These are phyloP conservation scores for Vaccinium macrocarpon DNA, from an alignment of 148 eudicot genomes.

Conservation along the genomic window DNA sequence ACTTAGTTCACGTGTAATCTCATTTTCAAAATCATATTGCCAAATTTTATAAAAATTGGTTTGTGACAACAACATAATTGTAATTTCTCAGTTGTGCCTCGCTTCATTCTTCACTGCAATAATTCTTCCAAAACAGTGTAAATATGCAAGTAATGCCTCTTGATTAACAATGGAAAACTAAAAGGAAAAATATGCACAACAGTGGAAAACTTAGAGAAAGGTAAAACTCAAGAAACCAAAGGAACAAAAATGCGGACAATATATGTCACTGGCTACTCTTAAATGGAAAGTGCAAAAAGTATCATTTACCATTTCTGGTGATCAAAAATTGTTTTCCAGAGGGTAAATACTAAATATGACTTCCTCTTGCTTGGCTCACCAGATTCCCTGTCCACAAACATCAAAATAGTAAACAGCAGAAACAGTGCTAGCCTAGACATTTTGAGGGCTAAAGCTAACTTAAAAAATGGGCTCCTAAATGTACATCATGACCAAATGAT, in stretches of 20 bases:
- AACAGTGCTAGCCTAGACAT: no score
- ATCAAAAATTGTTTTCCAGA: slow-evolving; percentile 82
- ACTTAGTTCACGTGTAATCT: no score
- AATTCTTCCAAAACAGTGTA: neutral
- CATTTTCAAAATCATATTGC: neutral
- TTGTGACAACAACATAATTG: neutral
- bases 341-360: slow-evolving; percentile 75
- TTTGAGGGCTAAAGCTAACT: neutral
- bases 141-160: no score
- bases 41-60: neutral
- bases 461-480: neutral
- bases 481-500: neutral
- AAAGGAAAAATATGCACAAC: no score
- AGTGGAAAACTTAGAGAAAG: neutral
- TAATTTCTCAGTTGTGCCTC: neutral
- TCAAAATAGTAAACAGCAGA: no score
- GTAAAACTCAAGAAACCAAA: neutral
- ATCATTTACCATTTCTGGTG: slow-evolving; percentile 76
- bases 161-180: neutral
- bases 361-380: slow-evolving; percentile 95
- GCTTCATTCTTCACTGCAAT: neutral
- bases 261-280: neutral
- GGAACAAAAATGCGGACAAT: neutral
- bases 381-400: slow-evolving; percentile 65
- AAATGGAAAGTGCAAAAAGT: neutral